Base-by-base conservation (phyloP, 2,329 filamentous ascomycete genomes). In the Penicillium capsulatum region DNA sequence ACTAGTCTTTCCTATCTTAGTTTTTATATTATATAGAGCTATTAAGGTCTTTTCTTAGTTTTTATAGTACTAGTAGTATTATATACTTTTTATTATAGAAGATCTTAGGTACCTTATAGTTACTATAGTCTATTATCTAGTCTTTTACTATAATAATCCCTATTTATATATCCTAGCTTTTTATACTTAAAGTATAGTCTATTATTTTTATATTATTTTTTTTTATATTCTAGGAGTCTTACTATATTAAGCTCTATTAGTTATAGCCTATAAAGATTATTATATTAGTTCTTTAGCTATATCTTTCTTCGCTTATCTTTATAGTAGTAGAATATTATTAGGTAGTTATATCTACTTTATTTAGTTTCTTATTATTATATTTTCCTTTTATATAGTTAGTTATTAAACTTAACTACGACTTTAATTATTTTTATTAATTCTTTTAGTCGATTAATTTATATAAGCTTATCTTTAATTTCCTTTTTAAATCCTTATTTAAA, bases 241-340 rank as follows among this genome's bases (percentile, higher is more conserved):
- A n/a, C 20, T 34, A 22, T 27, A 27, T 34, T 27, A 27, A 41
- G 31, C 33, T 41, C 38, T 34, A 40, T 40, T 26, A 22, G 38
- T 35, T 24, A 11, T 26, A 17, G 38, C 8, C 32, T 29, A 36
- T 35, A 40, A 15, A 17, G 38, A 31, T 40, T 24, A 20, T 16
- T 31, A 11, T 31, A 20, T 20, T 19, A 16, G 11, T n/a, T n/a
- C n/a, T n/a, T n/a, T n/a, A n/a, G n/a, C n/a, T n/a, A n/a, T n/a
- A n/a, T n/a, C n/a, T n/a, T n/a, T n/a, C n/a, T n/a, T n/a, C n/a
- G n/a, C n/a, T n/a, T n/a, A n/a, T n/a, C n/a, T n/a, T n/a, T n/a
- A n/a, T n/a, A n/a, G n/a, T n/a, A n/a, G n/a, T n/a, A n/a, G n/a
- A n/a, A n/a, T n/a, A n/a, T n/a, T n/a, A n/a, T n/a, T n/a, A n/a